phyloP scores from a whole-genome alignment of 805 yeast genomes.

The Candida ulmi region DNA sequence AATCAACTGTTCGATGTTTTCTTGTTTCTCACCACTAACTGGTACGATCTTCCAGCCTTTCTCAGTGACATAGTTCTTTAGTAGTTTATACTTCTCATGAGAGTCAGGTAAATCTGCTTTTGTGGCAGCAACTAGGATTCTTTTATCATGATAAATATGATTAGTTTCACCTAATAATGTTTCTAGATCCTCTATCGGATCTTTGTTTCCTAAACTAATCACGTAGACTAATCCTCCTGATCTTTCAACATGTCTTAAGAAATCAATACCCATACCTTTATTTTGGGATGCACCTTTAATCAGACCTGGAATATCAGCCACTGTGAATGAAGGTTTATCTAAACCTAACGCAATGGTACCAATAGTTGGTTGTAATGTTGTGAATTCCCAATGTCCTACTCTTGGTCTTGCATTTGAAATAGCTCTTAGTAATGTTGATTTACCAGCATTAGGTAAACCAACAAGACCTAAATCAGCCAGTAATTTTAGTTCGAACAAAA shows the following conservation, averaged over 20 bases:
- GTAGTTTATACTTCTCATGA: conserved; percentile 37
- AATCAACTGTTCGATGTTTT: conserved; percentile 68
- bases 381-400: conserved; percentile 96
- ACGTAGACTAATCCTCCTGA: conserved; percentile 89
- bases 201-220: conserved; percentile 59
- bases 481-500: conserved; percentile 78
- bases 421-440: conserved; percentile 80
- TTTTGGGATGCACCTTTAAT: conserved; percentile 82
- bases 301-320: conserved; percentile 97
- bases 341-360: conserved; percentile 76
- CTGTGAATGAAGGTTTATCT: conserved; percentile 67
- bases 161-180: conserved; percentile 71
- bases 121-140: conserved; percentile 78
- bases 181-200: conserved; percentile 64
- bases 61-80: conserved; percentile 40
- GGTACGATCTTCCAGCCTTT: conserved; percentile 71
- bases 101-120: conserved; percentile 77
- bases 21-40: conserved; percentile 70
- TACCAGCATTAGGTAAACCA: conserved; percentile 96
- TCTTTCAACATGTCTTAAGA: conserved; percentile 87
- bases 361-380: conserved; percentile 86
- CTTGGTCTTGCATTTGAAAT: conserved; percentile 86
- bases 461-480: conserved; percentile 92
- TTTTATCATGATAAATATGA: conserved; percentile 52
- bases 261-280: conserved; percentile 91